Evolutionary conservation across 306 rosid species (phyloP).

Genomic region (Prunus fruticosa): DNA sequence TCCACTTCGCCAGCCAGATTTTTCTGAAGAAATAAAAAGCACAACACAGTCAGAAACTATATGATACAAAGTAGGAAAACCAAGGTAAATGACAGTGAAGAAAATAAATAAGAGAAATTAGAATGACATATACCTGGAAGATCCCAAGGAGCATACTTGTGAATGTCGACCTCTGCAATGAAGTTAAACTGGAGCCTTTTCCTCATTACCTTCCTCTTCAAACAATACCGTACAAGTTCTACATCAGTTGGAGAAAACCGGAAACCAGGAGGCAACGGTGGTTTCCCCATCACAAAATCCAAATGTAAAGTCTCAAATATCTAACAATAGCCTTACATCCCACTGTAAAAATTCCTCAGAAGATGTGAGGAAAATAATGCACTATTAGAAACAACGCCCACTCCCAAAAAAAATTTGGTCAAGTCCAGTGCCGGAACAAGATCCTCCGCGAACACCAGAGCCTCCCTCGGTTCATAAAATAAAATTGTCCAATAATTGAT

Average conservation of each 20-base stretch:
- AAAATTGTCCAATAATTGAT: conserved; percentile 13
- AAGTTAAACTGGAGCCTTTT: conserved; percentile 26
- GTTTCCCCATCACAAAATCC: conserved; percentile 27
- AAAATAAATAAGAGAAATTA: not conserved
- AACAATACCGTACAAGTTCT: conserved; percentile 53
- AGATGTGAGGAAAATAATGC: not conserved
- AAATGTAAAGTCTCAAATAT: not conserved
- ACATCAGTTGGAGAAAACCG: conserved; percentile 67
- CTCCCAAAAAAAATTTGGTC: not conserved
- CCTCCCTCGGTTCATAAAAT: conserved; percentile 44
- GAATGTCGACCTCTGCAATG: conserved; percentile 60
- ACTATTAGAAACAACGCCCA: not conserved
- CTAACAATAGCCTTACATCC: not conserved
- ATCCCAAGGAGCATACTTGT: conserved; percentile 68
- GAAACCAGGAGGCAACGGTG: conserved; percentile 51
- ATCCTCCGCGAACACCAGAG: conserved; percentile 41
- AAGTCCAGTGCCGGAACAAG: conserved; percentile 58
- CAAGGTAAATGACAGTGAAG: not conserved
- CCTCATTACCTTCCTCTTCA: conserved; percentile 55
- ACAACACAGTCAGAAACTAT: not conserved
- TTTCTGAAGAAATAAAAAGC: conserved; percentile 32
- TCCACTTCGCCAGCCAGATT: conserved; percentile 36
- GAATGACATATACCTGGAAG: conserved; percentile 57
- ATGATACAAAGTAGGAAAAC: not conserved
- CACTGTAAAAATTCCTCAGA: conserved; percentile 8